Conservation (phyloP, 139 green algal species). For the Diplosphaera chodatii region DNA sequence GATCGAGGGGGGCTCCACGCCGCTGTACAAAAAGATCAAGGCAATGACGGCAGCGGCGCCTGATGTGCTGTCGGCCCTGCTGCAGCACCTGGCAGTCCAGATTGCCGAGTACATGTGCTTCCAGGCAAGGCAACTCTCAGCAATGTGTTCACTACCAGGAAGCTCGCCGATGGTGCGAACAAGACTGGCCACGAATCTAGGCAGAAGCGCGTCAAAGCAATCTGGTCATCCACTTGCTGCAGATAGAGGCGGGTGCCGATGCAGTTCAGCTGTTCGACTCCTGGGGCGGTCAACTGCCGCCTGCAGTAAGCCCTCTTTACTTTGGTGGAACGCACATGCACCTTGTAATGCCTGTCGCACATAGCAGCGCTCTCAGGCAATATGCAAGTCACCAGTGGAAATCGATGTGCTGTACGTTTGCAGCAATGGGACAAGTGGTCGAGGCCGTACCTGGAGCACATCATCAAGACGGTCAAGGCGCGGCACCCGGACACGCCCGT, state of each 20-base stretch:
- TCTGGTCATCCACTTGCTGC: not conserved
- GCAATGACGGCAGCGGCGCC: conserved; percentile 50
- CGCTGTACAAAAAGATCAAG: conserved; percentile 95
- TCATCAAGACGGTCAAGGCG: conserved; percentile 69
- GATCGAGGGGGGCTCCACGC: conserved; percentile 81
- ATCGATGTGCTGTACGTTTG: too few relatives aligned
- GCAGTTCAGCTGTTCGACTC: conserved; percentile 92
- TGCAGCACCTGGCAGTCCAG: conserved; percentile 77
- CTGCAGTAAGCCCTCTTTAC: too few relatives aligned
- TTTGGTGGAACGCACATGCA: too few relatives aligned
- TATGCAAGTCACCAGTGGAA: too few relatives aligned
- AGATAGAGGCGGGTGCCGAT: conserved; percentile 81
- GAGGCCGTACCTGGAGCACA: conserved; percentile 85
- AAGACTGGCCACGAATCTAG: too few relatives aligned
- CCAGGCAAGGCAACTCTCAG: too few relatives aligned
- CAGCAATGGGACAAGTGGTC: conserved; percentile 87
- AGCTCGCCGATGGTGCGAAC: too few relatives aligned
- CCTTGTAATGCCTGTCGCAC: too few relatives aligned
- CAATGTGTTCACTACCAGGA: too few relatives aligned
- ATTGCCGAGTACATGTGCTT: conserved; percentile 82
- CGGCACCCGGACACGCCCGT: conserved; percentile 76
- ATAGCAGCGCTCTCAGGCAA: too few relatives aligned
- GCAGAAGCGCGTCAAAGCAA: too few relatives aligned
- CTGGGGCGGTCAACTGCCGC: conserved; percentile 94
- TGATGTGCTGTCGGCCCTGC: conserved; percentile 71